Evolutionary conservation across 2,329 filamentous ascomycete species (phyloP).

Genomic region (Colletotrichum godetiae): DNA sequence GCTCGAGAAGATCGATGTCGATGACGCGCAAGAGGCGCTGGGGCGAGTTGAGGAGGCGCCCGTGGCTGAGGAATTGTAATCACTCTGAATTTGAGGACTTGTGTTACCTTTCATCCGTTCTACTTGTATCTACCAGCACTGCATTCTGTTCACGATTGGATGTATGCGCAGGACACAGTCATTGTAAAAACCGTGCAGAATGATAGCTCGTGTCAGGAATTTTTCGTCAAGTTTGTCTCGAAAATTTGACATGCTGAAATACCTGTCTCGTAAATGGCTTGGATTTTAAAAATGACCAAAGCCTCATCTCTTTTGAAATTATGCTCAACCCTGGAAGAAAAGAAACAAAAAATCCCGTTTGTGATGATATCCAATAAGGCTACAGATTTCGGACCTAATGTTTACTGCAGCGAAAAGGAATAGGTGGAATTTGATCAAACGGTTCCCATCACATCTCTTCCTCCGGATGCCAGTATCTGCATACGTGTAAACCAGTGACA

Average conservation of each 20-base stretch:
- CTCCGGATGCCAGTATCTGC: not conserved
- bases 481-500: not conserved
- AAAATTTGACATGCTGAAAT: not conserved
- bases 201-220: not conserved
- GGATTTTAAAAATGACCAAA: not conserved
- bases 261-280: not conserved
- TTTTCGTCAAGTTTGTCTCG: not conserved
- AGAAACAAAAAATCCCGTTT: not conserved
- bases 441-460: not conserved
- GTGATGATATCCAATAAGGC: not conserved
- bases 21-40: conserved; percentile 29
- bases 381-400: not conserved
- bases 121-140: not conserved
- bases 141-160: not conserved
- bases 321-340: no score
- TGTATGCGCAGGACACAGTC: not conserved
- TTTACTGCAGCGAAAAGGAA: not conserved
- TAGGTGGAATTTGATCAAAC: not conserved
- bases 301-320: not conserved
- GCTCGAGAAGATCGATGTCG: conserved; percentile 4
- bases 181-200: not conserved
- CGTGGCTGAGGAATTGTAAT: conserved; percentile 37
- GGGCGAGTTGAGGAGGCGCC: conserved; percentile 20
- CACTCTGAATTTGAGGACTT: not conserved
- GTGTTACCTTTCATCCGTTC: not conserved